These are phyloP conservation scores for Aspergillus felis DNA, from an alignment of 2,329 filamentous ascomycete genomes.

Conservation along the genomic window DNA sequence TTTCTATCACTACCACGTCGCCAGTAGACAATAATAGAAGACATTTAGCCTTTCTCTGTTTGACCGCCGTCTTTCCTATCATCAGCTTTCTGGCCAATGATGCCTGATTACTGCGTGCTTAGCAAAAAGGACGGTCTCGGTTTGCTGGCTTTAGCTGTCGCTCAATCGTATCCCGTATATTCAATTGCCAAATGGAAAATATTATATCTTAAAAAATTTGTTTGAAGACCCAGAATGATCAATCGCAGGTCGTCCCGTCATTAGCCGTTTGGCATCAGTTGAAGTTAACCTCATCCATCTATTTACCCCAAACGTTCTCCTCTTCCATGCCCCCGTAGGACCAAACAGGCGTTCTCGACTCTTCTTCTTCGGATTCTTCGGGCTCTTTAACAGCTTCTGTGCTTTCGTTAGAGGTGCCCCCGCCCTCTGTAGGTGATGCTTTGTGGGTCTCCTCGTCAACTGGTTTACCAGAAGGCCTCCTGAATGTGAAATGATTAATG, in stretches of 20 bases:
- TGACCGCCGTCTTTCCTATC: not conserved
- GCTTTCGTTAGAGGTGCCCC: slow-evolving; percentile 11
- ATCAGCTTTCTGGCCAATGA: not conserved
- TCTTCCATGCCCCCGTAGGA: slow-evolving; percentile 33
- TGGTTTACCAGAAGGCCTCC: slow-evolving; percentile 29
- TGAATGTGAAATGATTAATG: slow-evolving; percentile 12
- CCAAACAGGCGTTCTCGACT: slow-evolving; percentile 17
- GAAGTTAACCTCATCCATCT: slow-evolving; percentile 2
- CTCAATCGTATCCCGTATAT: not conserved
- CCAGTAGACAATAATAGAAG: not conserved
- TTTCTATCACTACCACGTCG: not conserved
- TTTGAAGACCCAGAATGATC: not conserved
- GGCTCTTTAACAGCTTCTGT: slow-evolving; percentile 5
- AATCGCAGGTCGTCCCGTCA: not conserved
- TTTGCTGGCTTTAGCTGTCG: not conserved
- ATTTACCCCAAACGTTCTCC: slow-evolving; percentile 35
- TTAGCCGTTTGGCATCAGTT: not conserved
- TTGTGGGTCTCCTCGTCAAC: slow-evolving; percentile 21
- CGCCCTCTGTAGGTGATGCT: slow-evolving; percentile 4
- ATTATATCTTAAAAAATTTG: not conserved
- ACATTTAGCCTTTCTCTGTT: not conserved
- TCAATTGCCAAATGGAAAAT: not conserved
- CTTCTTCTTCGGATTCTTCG: slow-evolving; percentile 8
- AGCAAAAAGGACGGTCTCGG: not conserved
- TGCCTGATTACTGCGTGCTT: not conserved